Evolutionary conservation across 805 yeast species (phyloP), one percentile per base, ranked within the genome.

Genomic region (Cyberlindnera suaveolens): DNA sequence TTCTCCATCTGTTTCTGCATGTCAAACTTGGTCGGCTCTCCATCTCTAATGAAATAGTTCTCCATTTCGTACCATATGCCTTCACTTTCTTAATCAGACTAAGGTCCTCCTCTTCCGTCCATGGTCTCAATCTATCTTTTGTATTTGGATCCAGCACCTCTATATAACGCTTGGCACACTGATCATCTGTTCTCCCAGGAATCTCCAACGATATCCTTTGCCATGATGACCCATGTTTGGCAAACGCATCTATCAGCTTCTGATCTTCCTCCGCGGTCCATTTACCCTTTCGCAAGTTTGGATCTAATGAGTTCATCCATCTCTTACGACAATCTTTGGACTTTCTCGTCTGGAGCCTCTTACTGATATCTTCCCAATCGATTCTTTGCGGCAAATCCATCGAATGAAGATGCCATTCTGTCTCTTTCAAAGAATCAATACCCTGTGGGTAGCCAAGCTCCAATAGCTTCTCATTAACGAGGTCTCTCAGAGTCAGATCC

Each of bases 1-100:
- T 88, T 52, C 96, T 74, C 96, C 96, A 90, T 48, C 96, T 72
- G 63, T 90, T 90, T 48, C 98, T 70, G 61, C 96, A 89, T 1
- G 96, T 87, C 44, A 90, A 72, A 48, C 93, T 81, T 5, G 97
- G 95, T 43, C 98, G 68, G 36, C 90, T 83, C 34, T 75, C 72
- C 71, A 90, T 77, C 38, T 78, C 81, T 35, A 65, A 57, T 1
- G 95, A 78, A 2, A 90, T 84, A 1, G 83, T 77, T 53, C 93
- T 75, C 98, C 98, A 90, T 58, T 85, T 82, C 0, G 96, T 86
- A 29, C 96, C 96, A 58, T 79, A 76, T 32, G 63, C 60, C 54
- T 80, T 78, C 18, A 88, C 90, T 52, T 78, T 73, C 36, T 71
- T 70, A n/a, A 88, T 77, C 41, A 90, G 66, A 45, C 66, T 63